Base-by-base conservation (phyloP, 805 yeast species). In the Myxozyma geophila region DNA sequence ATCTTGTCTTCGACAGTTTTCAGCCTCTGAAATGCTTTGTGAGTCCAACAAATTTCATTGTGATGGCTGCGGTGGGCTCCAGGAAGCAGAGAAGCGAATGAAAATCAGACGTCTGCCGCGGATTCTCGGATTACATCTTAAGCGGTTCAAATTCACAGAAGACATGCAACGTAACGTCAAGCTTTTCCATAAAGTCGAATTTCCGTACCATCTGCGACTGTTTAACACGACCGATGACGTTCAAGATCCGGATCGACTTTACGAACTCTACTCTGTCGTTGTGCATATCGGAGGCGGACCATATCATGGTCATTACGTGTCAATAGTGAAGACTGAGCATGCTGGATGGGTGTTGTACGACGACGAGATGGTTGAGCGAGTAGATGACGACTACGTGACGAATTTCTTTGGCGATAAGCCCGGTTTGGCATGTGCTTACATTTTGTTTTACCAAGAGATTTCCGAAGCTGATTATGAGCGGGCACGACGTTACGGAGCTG, bases 211-310 rank as follows among this genome's bases (percentile, higher is more conserved):
- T 52, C 77, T 95, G 60, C 79, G 91, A 23, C 82, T 91, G 28
- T 86, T 87, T 72, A 79, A 74, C 64, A 87, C 93, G 37, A 84
- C 92, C 0, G 82, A 82, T 54, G 84, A 83, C 70, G 73, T 85
- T 54, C 77, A 77, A 33, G 76, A 79, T n/a, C 80, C 83, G 1
- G 84, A 84, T 68, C 84, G 84, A 70, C 80, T 87, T 15, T 95
- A 92, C 73, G 97, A 92, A 71, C 78, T 95, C 54, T 88, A 86
- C 67, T 90, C 92, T 0, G 87, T 93, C 48, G 96, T 95, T n/a
- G 92, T 95, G 8, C 99, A 95, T 73, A 86, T 95, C 70, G 99
- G 99, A 7, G 96, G 97, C 2, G 98, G 99, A 0, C 98, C 98
- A 0, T 92, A 92, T 78, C 98, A 92, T 76, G 99, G 99, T 0